These are phyloP conservation scores for Alliaria petiolata DNA, from an alignment of 345 rosid genomes.

Conservation along the genomic window DNA sequence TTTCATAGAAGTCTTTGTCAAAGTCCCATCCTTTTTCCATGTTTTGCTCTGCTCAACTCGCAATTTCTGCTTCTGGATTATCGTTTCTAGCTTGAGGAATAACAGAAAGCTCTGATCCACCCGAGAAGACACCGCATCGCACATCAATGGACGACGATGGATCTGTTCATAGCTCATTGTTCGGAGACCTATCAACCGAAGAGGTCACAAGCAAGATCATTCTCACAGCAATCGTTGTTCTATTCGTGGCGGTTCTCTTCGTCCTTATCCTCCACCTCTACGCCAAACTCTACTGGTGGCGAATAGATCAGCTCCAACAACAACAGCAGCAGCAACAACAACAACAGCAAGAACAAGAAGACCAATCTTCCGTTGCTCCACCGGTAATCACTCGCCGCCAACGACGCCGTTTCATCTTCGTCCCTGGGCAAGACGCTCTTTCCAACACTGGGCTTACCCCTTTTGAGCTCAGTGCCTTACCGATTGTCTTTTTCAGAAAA, in stretches of 20 bases:
- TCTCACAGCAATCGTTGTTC: slow-evolving; percentile 57
- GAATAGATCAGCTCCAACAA: slow-evolving; percentile 49
- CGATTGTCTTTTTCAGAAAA: slow-evolving; percentile 45
- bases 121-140: background rate
- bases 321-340: slow-evolving; percentile 14
- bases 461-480: slow-evolving; percentile 53
- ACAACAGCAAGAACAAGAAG: background rate
- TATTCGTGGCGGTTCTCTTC: slow-evolving; percentile 56
- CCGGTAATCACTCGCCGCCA: slow-evolving; percentile 40
- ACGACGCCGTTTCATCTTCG: slow-evolving; percentile 51
- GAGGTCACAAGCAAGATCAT: slow-evolving; percentile 65
- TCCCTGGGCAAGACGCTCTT: slow-evolving; percentile 53
- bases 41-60: background rate
- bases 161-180: slow-evolving; percentile 21
- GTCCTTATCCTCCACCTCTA: slow-evolving; percentile 79
- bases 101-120: background rate
- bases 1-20: background rate
- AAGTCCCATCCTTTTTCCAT: background rate
- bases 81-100: background rate
- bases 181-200: slow-evolving; percentile 39
- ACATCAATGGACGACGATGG: slow-evolving; percentile 43
- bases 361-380: slow-evolving; percentile 19
- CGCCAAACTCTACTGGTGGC: slow-evolving; percentile 90
- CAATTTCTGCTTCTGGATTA: background rate
- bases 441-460: slow-evolving; percentile 54